Base-by-base conservation (phyloP, 768 basidiomycete species). In the Paxillus involutus region DNA sequence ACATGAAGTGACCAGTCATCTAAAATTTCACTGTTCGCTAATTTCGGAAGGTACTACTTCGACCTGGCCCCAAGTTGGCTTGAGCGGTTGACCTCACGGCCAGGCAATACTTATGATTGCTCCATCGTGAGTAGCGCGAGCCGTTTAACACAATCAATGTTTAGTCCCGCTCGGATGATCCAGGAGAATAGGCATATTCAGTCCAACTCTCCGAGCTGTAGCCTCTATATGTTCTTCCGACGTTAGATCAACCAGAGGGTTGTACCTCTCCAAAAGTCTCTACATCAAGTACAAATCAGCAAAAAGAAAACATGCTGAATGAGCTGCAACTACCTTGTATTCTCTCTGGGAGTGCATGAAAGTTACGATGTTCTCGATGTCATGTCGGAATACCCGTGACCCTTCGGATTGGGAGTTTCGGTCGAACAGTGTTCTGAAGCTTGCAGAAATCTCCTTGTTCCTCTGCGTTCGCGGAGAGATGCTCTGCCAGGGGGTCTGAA, bases 251-350 rank as follows among this genome's bases (percentile, higher is more conserved):
- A 86, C 71, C 16, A 89, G 73, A 0, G 94, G 94, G 68, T 94
- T 96, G 74, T 98, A 98, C 49, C 91, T 78, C 50, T 91, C 89
- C 56, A 97, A 70, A 45, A 97, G 74, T 19, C 75, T 75, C 94
- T 97, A 63, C 14, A 35, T 21, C 2, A 5, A 26, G 26, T 30
- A 3, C 33, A 2, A 12, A 39, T 55, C 51, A 58, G 55, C 30
- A 32, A 24, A 13, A 33, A 44, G n/a, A 8, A 33, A 44, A 19
- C 26, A 24, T 37, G 41, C 55, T 19, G 6, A 14, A 40, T 19
- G 13, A 44, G 46, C 50, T 17, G 24, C 64, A 32, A 76, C 64
- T 46, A 88, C 94, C 77, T 89, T 89, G 76, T 96, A 78, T 64
- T 84, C 80, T 55, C 89, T 75, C 63, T 91, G 86, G 8, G 91